phyloP scores from a whole-genome alignment of 768 basidiomycete species.

The Pholiota microspora region DNA sequence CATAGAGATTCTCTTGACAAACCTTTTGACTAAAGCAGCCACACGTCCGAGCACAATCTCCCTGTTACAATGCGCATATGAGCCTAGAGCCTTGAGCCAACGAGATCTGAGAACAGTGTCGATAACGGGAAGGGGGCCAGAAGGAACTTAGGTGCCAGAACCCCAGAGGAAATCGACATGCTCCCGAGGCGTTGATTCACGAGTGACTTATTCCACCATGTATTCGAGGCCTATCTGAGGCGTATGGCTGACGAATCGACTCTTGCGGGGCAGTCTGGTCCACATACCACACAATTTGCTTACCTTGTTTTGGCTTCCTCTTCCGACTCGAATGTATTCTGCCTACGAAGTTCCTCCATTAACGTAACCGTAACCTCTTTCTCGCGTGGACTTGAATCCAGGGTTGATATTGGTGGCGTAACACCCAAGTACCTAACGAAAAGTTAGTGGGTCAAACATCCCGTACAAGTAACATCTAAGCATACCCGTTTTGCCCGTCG shows the following conservation, averaged over 20 bases:
- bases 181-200: background rate
- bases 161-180: background rate
- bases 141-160: background rate
- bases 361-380: slow-evolving; percentile 81
- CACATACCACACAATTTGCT: slow-evolving; percentile 26
- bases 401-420: slow-evolving; percentile 80
- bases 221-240: slow-evolving; percentile 2
- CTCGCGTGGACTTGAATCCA: slow-evolving; percentile 73
- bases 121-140: background rate
- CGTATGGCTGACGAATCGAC: slow-evolving; percentile 1
- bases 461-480: background rate
- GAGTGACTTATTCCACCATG: background rate
- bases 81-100: slow-evolving; percentile 8
- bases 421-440: slow-evolving; percentile 69
- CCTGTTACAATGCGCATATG: slow-evolving; percentile 42
- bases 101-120: background rate
- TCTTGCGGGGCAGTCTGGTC: slow-evolving; percentile 1
- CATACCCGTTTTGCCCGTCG: slow-evolving; percentile 22
- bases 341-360: slow-evolving; percentile 85
- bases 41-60: slow-evolving; percentile 92
- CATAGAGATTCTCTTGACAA: slow-evolving; percentile 82
- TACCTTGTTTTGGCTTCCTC: slow-evolving; percentile 88
- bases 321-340: slow-evolving; percentile 88
- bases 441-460: slow-evolving; percentile 9
- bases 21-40: slow-evolving; percentile 86